Evolutionary conservation across 2,329 filamentous ascomycete genomes (phyloP), one percentile per base, ranked within the genome.

Genomic region (Triangularia verruculosa): DNA sequence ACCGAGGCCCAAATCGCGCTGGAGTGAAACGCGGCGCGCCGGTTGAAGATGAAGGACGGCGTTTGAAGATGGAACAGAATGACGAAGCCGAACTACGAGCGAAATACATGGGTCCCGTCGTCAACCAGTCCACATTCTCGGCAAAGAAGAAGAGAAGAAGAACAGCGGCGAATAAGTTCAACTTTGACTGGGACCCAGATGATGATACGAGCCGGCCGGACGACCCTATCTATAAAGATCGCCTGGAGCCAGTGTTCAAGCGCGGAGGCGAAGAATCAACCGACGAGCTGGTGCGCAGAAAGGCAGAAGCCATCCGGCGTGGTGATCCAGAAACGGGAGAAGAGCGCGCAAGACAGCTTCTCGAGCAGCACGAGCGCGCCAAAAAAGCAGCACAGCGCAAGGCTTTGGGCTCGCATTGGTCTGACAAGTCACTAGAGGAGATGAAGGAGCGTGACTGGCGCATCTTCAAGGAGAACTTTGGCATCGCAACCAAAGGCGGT

Each of bases 391-490:
- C 88, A 11, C 82, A 84, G 65, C 85, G 90, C 66, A 92, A 89
- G 67, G 89, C 89, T 32, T 82, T 96, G 62, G 93, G 96, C 71
- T 93, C 93, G 76, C 93, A 97, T 77, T 99, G 95, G 95, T 93
- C 91, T 61, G 92, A 97, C 74, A 99, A 99, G 86, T 85, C 84
- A 66, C 80, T 98, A 67, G 87, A 91, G 13, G 91, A 97, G 72
- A 99, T 99, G 95, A 91, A 92, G 67, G 93, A 98, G 78, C 85
- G 95, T 75, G 95, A 99, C 77, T 99, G 95, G 95, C 91, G 95
- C 74, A 98, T 99, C 71, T 97, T 99, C 87, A 99, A 98, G 78
- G 95, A 98, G 76, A 93, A 99, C 77, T 98, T 97, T 79, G 96
- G 95, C 71, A 99, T 99, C 74, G 84, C 89, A 47, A 97, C 93